These are phyloP conservation scores for Colletotrichum agaves DNA, from an alignment of 2,329 filamentous ascomycete species.

Conservation along the genomic window DNA sequence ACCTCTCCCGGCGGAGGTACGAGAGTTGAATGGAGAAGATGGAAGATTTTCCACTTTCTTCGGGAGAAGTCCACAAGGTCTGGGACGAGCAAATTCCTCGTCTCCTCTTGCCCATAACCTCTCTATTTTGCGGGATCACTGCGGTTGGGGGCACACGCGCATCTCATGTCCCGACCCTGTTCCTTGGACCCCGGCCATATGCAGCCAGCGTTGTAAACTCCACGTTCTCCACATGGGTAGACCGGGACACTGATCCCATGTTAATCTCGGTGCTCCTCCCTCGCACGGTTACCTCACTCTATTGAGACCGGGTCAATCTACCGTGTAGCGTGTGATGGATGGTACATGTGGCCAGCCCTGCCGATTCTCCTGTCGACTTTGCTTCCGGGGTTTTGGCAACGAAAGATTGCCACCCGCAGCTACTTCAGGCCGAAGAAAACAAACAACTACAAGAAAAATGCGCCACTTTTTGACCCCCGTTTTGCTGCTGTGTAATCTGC, in stretches of 20 bases:
- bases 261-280: neutral
- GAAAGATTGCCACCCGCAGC: neutral
- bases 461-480: conserved; percentile 1
- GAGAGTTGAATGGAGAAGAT: neutral
- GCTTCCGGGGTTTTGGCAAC: neutral
- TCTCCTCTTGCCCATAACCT: neutral
- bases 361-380: neutral
- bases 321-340: neutral
- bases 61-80: neutral
- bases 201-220: conserved; percentile 4
- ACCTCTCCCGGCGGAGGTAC: too few species aligned
- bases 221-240: conserved; percentile 2
- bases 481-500: neutral
- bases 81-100: neutral
- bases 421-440: neutral
- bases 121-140: neutral
- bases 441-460: neutral
- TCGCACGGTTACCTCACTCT: neutral
- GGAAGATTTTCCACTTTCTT: neutral
- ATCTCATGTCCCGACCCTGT: neutral
- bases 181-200: neutral
- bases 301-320: neutral
- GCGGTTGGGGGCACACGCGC: neutral
- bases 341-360: neutral
- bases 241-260: neutral